Conservation (phyloP, 169 alveolate species). For the Plasmodium knowlesi region DNA sequence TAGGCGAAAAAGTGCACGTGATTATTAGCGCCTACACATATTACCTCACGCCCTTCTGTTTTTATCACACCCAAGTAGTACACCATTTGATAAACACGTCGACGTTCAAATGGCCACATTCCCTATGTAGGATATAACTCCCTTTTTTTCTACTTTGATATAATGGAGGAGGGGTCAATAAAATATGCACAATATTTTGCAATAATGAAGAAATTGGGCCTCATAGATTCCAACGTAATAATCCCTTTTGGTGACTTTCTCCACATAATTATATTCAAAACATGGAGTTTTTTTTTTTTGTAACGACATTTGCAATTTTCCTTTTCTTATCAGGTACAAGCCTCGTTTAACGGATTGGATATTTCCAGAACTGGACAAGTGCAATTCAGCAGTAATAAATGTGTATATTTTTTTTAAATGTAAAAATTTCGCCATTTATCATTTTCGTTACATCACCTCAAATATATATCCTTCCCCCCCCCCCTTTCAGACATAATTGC, state of each 20-base stretch:
- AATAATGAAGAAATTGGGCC: slow-evolving; percentile 54
- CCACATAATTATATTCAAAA: neutral
- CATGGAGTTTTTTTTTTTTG: neutral
- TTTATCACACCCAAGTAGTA: neutral
- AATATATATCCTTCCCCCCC: neutral
- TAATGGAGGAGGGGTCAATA: slow-evolving; percentile 56
- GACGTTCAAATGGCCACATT: neutral
- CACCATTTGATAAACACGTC: neutral
- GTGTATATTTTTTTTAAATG: neutral
- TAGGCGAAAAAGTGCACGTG: neutral
- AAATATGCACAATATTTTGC: slow-evolving; percentile 46
- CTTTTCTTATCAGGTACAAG: slow-evolving; percentile 19
- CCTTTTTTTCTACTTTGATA: slow-evolving; percentile 42
- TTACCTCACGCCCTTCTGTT: neutral
- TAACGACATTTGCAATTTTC: neutral
- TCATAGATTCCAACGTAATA: slow-evolving; percentile 46
- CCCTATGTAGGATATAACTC: slow-evolving; percentile 10
- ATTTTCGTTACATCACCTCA: neutral
- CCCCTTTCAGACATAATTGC: slow-evolving; percentile 31
- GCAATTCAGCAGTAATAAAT: slow-evolving; percentile 40
- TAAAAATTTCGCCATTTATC: neutral
- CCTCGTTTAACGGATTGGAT: slow-evolving; percentile 52
- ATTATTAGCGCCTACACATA: neutral
- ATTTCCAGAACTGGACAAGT: slow-evolving; percentile 28
- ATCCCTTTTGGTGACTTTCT: neutral